Conservation (phyloP, 768 basidiomycete genomes). For the Termitomyces sp. region DNA sequence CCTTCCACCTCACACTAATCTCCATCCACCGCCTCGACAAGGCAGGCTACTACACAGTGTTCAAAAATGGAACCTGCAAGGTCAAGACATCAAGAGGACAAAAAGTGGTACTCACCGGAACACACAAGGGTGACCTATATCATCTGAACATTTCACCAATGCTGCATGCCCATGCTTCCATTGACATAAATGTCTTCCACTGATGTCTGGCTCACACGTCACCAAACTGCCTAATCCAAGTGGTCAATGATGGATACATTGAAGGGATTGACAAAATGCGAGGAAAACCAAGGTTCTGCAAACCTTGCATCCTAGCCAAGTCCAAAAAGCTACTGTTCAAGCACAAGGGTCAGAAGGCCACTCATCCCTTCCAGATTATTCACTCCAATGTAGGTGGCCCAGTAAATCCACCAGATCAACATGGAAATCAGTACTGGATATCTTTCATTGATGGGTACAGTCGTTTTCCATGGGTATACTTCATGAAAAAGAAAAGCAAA, state of each 20-base stretch:
- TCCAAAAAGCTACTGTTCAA: not conserved
- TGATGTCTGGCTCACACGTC: not conserved
- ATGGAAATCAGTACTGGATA: not conserved
- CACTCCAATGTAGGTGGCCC: not conserved
- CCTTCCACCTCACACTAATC: not conserved
- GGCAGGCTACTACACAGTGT: not conserved
- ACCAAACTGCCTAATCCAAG: not conserved
- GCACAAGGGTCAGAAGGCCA: not conserved
- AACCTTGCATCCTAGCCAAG: not conserved
- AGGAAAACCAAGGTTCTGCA: not conserved
- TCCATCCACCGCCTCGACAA: not conserved
- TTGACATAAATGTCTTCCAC: not conserved
- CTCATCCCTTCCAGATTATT: not conserved
- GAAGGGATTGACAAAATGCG: not conserved
- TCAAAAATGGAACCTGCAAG: not conserved
- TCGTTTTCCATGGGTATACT: not conserved
- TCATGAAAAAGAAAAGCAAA: not conserved
- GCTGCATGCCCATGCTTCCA: not conserved
- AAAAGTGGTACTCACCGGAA: not conserved
- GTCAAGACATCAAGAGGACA: not conserved
- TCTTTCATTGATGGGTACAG: not conserved
- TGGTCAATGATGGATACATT: not conserved
- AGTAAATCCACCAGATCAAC: not conserved
- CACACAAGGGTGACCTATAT: not conserved
- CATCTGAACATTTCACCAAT: not conserved